Evolutionary conservation across 345 rosid genomes (phyloP).

Genomic region (Ricinus communis): DNA sequence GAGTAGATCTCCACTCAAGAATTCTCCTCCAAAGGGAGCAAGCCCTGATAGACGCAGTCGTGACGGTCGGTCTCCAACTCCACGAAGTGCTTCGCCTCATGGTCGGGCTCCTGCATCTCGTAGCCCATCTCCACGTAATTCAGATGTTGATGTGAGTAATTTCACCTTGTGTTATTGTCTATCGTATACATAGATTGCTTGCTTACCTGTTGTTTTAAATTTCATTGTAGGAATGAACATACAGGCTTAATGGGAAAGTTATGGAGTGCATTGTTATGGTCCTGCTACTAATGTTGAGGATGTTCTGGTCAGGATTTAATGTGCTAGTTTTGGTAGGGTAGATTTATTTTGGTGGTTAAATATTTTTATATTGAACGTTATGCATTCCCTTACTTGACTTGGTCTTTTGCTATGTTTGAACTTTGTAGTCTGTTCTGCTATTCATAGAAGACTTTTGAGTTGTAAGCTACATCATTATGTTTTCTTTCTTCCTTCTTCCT

Average conservation of each 20-base stretch:
- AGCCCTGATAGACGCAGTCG: constrained; percentile 39
- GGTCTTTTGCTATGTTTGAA: constrained; percentile 19
- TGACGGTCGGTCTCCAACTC: constrained; percentile 33
- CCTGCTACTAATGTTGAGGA: constrained; percentile 26
- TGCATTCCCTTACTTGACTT: constrained; percentile 7
- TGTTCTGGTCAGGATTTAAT: constrained; percentile 30
- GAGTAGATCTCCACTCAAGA: constrained; percentile 40
- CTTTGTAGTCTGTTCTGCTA: constrained; percentile 20
- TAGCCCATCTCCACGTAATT: constrained; percentile 32
- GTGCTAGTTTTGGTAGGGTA: constrained; percentile 38
- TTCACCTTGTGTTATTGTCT: background rate
- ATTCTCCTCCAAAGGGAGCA: constrained; percentile 30
- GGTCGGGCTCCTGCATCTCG: constrained; percentile 38
- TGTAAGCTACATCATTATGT: constrained; percentile 4
- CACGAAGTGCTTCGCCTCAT: constrained; percentile 37
- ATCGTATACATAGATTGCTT: constrained; percentile 1
- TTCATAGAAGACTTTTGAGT: constrained; percentile 14
- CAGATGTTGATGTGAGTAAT: constrained; percentile 32
- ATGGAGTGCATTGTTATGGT: constrained; percentile 30
- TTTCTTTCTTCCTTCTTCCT: background rate
- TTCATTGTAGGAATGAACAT: constrained; percentile 53
- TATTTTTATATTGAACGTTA: constrained; percentile 32
- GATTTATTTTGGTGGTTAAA: constrained; percentile 25
- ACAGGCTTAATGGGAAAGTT: constrained; percentile 13
- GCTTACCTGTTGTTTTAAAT: constrained; percentile 14